Percentiles rank a stretch among this genome's conserved stretches.
Evolutionary conservation across 768 basidiomycete genomes (phyloP).

Genomic region (Boletus pseudo-olivaceus): DNA sequence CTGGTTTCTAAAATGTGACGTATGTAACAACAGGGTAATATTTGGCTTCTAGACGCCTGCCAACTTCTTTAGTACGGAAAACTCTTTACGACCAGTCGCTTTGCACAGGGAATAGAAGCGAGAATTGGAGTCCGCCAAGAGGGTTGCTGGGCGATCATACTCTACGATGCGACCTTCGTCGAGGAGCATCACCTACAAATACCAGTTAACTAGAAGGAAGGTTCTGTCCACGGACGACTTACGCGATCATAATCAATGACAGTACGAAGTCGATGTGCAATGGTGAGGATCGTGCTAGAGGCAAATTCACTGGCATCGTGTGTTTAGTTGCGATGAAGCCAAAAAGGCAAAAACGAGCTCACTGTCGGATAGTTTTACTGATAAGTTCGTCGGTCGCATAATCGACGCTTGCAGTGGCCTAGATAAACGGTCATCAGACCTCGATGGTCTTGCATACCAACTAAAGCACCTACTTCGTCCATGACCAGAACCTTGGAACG

Average conservation of each 20-base stretch:
- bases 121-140: slow-evolving; percentile 55
- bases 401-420: slow-evolving; percentile 77
- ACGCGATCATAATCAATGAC: slow-evolving; percentile 84
- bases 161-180: slow-evolving; percentile 78
- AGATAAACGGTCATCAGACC: background rate
- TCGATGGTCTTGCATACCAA: background rate
- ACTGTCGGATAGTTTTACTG: slow-evolving; percentile 78
- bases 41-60: slow-evolving; percentile 36
- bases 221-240: slow-evolving; percentile 27
- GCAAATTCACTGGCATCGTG: slow-evolving; percentile 58
- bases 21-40: slow-evolving; percentile 5
- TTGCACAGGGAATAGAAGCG: slow-evolving; percentile 68
- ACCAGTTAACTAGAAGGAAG: slow-evolving; percentile 5
- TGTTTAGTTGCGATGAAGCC: background rate
- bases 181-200: slow-evolving; percentile 63
- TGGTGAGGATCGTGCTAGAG: slow-evolving; percentile 77
- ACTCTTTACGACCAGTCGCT: slow-evolving; percentile 71
- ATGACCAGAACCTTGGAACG: slow-evolving; percentile 75
- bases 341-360: slow-evolving; percentile 23
- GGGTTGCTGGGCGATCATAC: slow-evolving; percentile 60
- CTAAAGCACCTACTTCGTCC: slow-evolving; percentile 60
- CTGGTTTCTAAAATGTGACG: background rate
- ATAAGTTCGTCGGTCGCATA: slow-evolving; percentile 89
- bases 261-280: slow-evolving; percentile 75
- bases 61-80: slow-evolving; percentile 64